Base-by-base conservation (phyloP, 352 stramenopile species). In the Lagenidium giganteum region DNA sequence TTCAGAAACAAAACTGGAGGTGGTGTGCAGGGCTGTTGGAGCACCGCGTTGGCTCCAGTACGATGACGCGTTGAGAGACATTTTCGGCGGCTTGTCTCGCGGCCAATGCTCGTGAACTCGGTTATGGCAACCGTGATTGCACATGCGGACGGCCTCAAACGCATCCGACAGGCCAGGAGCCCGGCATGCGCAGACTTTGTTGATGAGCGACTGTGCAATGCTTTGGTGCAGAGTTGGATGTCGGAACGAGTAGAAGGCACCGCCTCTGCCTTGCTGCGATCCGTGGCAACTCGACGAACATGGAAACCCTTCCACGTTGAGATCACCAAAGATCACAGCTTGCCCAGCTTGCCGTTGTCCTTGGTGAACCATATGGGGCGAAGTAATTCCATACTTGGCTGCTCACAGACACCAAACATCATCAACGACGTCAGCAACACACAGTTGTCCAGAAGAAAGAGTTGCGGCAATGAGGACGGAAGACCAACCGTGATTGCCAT, bases 251-350 rank as follows among this genome's bases (percentile, higher is more conserved):
- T 85, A 87, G 46, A 92, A 92, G 14, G 62, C 74, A 2, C 79
- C 79, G 17, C 79, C 79, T 23, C 79, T 73, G 22, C 79, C 79
- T 18, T 64, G 76, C 52, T 92, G 79, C 2, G 79, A 92, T 4
- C 79, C 79, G 40, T 69, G 73, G 60, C 79, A 92, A 2, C 48
- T 12, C 8, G 58, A 68, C 4, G 79, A 92, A 43, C 79, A 92
- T n/a, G 79, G 79, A 31, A 76, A 92, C 0, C 79, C 79, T 42
- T 92, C 71, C 76, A 88, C 87, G 32, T 92, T 92, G 36, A 92
- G 61, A 41, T 92, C 79, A 1, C 46, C 76, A 52, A 92, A 89
- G 5, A 55, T 81, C 20, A 87, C 73, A 28, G 61, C 64, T 1
- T 35, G 23, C 5, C 12, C 32, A 4, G 21, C 23, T 3, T 46